These are phyloP conservation scores for Globisporangium solare DNA, from an alignment of 352 stramenopile species.

Conservation along the genomic window DNA sequence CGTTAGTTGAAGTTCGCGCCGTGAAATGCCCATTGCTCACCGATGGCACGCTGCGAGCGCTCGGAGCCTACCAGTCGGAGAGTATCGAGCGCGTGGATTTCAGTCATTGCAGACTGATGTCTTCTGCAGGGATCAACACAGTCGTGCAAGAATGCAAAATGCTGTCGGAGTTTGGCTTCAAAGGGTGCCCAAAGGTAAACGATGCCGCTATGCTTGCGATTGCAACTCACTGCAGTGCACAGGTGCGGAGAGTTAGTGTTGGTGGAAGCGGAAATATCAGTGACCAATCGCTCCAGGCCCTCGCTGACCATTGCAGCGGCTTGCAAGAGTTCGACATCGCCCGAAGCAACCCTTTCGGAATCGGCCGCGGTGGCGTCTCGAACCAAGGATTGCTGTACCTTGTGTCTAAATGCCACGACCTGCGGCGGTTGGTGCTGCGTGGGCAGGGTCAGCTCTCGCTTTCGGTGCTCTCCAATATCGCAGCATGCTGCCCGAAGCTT, in stretches of 20 bases:
- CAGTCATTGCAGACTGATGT: conserved; percentile 55
- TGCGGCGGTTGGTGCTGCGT: conserved; percentile 44
- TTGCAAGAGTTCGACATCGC: conserved; percentile 52
- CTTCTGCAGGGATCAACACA: conserved; percentile 24
- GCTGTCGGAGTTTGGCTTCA: conserved; percentile 42
- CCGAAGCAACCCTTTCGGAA: conserved; percentile 62
- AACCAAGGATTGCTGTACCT: conserved; percentile 41
- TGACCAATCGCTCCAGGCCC: conserved; percentile 31
- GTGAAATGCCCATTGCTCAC: conserved; percentile 55
- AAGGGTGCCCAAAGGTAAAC: conserved; percentile 49
- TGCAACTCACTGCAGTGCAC: conserved; percentile 22
- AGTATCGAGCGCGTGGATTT: conserved; percentile 46
- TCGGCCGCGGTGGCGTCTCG: conserved; percentile 43
- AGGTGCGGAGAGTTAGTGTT: conserved; percentile 34
- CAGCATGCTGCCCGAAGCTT: conserved; percentile 33
- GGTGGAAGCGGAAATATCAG: conserved; percentile 44
- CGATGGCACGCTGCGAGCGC: conserved; percentile 24
- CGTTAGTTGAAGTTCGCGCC: conserved; percentile 37
- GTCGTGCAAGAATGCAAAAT: conserved; percentile 24
- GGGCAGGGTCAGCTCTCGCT: conserved; percentile 52
- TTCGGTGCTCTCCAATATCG: conserved; percentile 30
- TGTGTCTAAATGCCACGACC: conserved; percentile 27
- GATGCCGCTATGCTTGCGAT: conserved; percentile 31
- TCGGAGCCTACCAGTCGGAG: conserved; percentile 23
- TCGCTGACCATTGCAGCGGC: conserved; percentile 32